Conservation (phyloP, 495 filamentous ascomycete species). For the Tuber microsphaerosporum region DNA sequence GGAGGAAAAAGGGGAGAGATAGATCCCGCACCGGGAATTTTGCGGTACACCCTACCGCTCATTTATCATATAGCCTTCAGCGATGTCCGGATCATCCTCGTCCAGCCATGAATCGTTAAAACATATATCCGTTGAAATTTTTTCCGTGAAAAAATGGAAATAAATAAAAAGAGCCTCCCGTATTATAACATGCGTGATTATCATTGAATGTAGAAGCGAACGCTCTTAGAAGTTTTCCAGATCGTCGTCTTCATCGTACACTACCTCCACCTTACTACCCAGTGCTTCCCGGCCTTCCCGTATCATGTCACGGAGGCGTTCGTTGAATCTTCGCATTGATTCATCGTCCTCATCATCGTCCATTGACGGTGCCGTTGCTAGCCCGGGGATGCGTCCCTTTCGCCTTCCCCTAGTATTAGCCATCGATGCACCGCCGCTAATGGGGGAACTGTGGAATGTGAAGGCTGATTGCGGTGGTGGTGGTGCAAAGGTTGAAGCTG, state of each 20-base stretch:
- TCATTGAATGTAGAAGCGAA: not conserved
- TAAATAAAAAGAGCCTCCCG: not conserved
- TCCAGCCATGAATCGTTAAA: not conserved
- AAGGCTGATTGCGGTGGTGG: constrained; percentile 25
- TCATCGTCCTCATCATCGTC: constrained; percentile 68
- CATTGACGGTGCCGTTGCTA: not conserved
- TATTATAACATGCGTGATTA: not conserved
- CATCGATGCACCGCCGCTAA: constrained; percentile 6
- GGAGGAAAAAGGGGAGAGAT: not conserved
- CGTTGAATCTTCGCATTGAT: constrained; percentile 68
- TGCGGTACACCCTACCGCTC: not conserved
- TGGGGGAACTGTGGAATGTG: constrained; percentile 20
- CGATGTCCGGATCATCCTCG: not conserved
- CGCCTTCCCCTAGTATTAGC: constrained; percentile 19
- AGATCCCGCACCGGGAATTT: not conserved
- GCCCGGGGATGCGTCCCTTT: not conserved
- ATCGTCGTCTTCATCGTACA: constrained; percentile 48
- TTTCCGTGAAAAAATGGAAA: not conserved
- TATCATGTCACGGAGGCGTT: constrained; percentile 75
- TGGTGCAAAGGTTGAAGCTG: constrained; percentile 4
- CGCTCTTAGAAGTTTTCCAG: constrained; percentile 27
- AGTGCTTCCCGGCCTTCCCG: constrained; percentile 79
- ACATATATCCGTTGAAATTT: not conserved
- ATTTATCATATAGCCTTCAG: not conserved
- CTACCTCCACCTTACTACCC: constrained; percentile 64